Conservation (phyloP, 2,329 filamentous ascomycete genomes). For the Gyromitra esculenta region DNA sequence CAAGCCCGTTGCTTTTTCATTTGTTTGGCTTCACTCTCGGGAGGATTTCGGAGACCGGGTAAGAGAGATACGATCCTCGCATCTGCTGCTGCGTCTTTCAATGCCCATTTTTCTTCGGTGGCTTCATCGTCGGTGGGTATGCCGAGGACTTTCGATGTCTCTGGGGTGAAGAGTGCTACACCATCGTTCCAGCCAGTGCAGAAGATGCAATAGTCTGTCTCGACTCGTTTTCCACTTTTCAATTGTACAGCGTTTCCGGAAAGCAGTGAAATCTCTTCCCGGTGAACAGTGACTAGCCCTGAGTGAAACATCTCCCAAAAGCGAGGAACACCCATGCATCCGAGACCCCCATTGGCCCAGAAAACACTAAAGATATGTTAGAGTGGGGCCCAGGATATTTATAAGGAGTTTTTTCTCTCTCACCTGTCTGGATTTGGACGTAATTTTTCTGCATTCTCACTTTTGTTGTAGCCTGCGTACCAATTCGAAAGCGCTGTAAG, state of each 20-base stretch:
- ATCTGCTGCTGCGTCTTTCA: constrained; percentile 18
- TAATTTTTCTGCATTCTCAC: constrained; percentile 43
- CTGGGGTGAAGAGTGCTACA: constrained; percentile 17
- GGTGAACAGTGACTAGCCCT: constrained; percentile 65
- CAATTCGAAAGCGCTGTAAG: constrained; percentile 11
- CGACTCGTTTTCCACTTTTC: constrained; percentile 40
- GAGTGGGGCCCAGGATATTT: not conserved
- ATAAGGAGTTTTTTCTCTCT: not conserved
- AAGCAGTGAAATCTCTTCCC: constrained; percentile 67
- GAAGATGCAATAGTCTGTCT: constrained; percentile 47
- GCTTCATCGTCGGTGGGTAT: constrained; percentile 18
- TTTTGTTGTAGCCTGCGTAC: constrained; percentile 17
- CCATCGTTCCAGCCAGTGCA: constrained; percentile 21
- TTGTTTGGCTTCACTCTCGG: not conserved
- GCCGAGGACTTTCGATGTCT: constrained; percentile 6
- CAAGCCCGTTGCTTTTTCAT: constrained; percentile 1
- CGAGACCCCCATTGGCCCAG: constrained; percentile 4
- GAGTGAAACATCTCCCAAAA: constrained; percentile 67
- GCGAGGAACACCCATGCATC: constrained; percentile 63
- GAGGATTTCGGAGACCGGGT: constrained; percentile 23
- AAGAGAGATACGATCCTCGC: constrained; percentile 22
- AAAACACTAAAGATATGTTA: constrained; percentile 2
- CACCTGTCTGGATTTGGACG: constrained; percentile 61
- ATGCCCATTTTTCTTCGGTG: constrained; percentile 39
- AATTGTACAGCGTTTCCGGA: constrained; percentile 57